Percentiles rank a stretch among this genome's conserved stretches.
phyloP scores from a whole-genome alignment of 768 basidiomycete genomes.

The Candolleomyces aberdarensis region DNA sequence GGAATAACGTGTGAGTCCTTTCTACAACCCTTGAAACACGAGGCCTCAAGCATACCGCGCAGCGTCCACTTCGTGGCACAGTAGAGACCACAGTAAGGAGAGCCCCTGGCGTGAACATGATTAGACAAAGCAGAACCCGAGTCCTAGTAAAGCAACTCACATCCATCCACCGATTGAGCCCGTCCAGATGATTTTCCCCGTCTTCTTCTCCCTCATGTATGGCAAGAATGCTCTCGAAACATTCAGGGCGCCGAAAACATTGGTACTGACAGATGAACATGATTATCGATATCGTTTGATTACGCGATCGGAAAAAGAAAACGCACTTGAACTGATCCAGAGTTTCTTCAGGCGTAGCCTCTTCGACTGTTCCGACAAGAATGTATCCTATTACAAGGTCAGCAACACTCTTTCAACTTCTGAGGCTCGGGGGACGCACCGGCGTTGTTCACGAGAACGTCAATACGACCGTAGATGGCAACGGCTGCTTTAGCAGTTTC shows the following conservation, averaged over 20 bases:
- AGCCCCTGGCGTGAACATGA: not conserved
- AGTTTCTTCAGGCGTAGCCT: slow-evolving; percentile 40
- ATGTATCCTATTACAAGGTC: slow-evolving; percentile 27
- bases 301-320: not conserved
- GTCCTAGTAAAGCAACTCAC: slow-evolving; percentile 10
- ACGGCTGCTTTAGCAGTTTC: slow-evolving; percentile 33
- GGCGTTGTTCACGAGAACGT: slow-evolving; percentile 47
- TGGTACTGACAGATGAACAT: slow-evolving; percentile 19
- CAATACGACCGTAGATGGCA: slow-evolving; percentile 36
- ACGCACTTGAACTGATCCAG: slow-evolving; percentile 29
- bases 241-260: slow-evolving; percentile 43
- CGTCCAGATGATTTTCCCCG: slow-evolving; percentile 41
- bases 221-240: slow-evolving; percentile 45
- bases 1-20: not conserved
- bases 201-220: slow-evolving; percentile 39
- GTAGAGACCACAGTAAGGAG: slow-evolving; percentile 33
- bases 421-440: slow-evolving; percentile 16
- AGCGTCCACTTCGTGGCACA: slow-evolving; percentile 37
- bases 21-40: too few species aligned
- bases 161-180: slow-evolving; percentile 42
- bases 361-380: slow-evolving; percentile 29
- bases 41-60: slow-evolving; percentile 17
- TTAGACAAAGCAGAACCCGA: not conserved
- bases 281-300: too few species aligned
- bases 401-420: not conserved